Evolutionary conservation across 164 flowering plant genomes (phyloP).

Genomic region (Vitis riparia): DNA sequence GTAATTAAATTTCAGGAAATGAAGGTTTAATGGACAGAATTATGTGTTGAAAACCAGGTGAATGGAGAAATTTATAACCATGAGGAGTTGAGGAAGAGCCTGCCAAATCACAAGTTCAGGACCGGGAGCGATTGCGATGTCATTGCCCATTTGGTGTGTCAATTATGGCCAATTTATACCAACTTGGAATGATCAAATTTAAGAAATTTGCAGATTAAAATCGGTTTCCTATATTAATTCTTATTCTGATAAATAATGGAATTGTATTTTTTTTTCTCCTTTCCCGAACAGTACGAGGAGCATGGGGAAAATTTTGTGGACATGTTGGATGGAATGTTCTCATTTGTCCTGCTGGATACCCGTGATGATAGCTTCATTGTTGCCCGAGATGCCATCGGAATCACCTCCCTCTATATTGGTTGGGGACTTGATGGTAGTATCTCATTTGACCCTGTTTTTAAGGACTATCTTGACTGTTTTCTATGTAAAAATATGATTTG

Average conservation of each 20-base stretch:
- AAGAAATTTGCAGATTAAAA: no score
- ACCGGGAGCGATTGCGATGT: slow-evolving; percentile 98
- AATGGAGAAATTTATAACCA: slow-evolving; percentile 99
- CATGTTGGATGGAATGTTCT: slow-evolving; percentile 96
- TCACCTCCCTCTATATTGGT: slow-evolving; percentile 92
- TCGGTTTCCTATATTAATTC: neutral
- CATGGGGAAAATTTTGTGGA: slow-evolving; percentile 82
- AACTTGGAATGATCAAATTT: no score
- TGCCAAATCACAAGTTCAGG: slow-evolving; percentile 71
- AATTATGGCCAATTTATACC: neutral
- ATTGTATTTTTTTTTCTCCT: no score
- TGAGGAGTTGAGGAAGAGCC: slow-evolving; percentile 62
- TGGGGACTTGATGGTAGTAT: slow-evolving; percentile 93
- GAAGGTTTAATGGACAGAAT: neutral
- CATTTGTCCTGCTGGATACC: slow-evolving; percentile 87
- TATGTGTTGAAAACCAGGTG: slow-evolving; percentile 43
- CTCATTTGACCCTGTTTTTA: neutral
- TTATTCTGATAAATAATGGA: slow-evolving; percentile 14
- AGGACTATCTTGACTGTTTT: no score
- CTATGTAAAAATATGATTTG: no score
- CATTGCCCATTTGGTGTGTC: slow-evolving; percentile 83
- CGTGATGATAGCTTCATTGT: slow-evolving; percentile 86
- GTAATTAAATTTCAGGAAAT: neutral
- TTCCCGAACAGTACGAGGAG: slow-evolving; percentile 65
- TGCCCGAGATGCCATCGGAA: slow-evolving; percentile 92